Evolutionary conservation across 345 rosid genomes (phyloP).

Genomic region (Clarkia xantiana): DNA sequence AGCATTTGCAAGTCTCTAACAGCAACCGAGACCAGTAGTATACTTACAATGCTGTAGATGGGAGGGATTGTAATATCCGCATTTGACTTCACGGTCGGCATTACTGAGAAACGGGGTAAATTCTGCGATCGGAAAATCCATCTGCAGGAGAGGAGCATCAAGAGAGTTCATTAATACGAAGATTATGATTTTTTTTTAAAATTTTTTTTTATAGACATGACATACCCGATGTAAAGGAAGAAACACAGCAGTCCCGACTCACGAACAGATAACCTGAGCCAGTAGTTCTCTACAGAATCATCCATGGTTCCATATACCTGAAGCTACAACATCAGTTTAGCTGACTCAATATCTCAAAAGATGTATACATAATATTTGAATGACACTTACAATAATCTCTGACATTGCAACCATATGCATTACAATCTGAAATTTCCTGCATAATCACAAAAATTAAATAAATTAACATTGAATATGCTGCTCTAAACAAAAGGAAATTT

Average conservation of each 20-base stretch:
- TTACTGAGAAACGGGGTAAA: slow-evolving; percentile 56
- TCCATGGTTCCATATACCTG: slow-evolving; percentile 72
- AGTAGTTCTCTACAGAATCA: slow-evolving; percentile 50
- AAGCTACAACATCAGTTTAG: slow-evolving; percentile 9
- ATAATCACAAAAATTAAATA: slow-evolving; percentile 7
- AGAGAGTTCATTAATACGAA: neutral
- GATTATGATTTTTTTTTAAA: no score
- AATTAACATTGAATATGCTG: neutral
- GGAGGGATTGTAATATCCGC: slow-evolving; percentile 43
- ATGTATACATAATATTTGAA: neutral
- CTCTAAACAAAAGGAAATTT: neutral
- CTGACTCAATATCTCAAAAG: neutral
- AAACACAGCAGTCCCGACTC: slow-evolving; percentile 89
- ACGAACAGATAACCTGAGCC: slow-evolving; percentile 68
- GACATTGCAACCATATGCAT: slow-evolving; percentile 86
- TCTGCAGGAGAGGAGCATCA: slow-evolving; percentile 20
- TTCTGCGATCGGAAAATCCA: slow-evolving; percentile 94
- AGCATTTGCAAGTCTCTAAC: no score
- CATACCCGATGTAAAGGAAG: slow-evolving; percentile 76
- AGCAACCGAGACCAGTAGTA: neutral
- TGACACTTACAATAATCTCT: slow-evolving; percentile 56
- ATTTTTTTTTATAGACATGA: neutral
- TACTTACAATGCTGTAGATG: slow-evolving; percentile 63
- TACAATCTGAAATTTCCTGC: slow-evolving; percentile 81
- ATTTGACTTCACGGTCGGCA: slow-evolving; percentile 57